Conservation (phyloP, 2,329 filamentous ascomycete genomes). For the Pseudogymnoascus destructans region DNA sequence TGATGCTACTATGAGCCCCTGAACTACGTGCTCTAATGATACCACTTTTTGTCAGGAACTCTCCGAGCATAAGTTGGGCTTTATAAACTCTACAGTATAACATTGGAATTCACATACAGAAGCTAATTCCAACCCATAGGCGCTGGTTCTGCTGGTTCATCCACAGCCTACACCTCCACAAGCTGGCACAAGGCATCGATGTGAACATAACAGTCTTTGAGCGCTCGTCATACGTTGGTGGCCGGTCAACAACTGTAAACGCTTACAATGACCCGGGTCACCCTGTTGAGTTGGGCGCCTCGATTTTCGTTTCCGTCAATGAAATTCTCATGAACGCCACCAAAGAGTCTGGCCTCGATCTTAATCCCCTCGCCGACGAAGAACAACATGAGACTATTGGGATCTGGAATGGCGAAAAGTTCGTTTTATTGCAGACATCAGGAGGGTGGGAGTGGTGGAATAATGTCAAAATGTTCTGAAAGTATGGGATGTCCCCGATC, state of each 20-base stretch:
- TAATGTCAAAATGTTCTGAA: conserved; percentile 65
- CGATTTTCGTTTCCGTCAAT: conserved; percentile 81
- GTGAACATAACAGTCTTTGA: conserved; percentile 85
- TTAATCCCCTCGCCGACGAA: conserved; percentile 32
- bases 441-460: conserved; percentile 64
- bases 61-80: not conserved
- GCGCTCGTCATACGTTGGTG: conserved; percentile 62
- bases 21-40: not conserved
- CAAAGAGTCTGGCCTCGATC: conserved; percentile 53
- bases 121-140: conserved; percentile 37
- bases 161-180: conserved; percentile 68
- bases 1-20: not conserved
- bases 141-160: conserved; percentile 78
- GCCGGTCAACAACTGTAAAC: conserved; percentile 74
- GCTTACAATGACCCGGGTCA: conserved; percentile 53
- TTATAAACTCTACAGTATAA: not conserved
- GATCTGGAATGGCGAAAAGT: conserved; percentile 70
- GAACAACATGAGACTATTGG: conserved; percentile 41
- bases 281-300: conserved; percentile 77
- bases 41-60: not conserved
- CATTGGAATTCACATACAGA: not conserved
- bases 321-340: conserved; percentile 66
- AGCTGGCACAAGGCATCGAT: conserved; percentile 50
- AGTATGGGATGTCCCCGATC: conserved; percentile 70
- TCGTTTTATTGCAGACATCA: conserved; percentile 54